Evolutionary conservation across 1,284 basidiomycete species (phyloP).

Genomic region (Boletus mariae): DNA sequence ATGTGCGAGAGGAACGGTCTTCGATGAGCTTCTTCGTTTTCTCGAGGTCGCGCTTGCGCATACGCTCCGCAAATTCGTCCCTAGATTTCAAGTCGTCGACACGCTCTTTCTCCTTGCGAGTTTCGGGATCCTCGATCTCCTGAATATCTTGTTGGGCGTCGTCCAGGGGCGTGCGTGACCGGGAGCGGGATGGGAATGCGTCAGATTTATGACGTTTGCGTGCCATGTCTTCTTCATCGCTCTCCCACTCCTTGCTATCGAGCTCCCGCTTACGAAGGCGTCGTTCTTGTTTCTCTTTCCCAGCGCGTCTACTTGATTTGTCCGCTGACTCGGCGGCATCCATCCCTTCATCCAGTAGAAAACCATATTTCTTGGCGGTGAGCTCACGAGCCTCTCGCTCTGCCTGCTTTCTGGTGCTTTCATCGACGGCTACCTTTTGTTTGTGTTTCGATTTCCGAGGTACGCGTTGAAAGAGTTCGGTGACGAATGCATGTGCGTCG

Average conservation of each 20-base stretch:
- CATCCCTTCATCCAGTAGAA: constrained; percentile 67
- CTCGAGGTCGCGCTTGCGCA: constrained; percentile 81
- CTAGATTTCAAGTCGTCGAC: constrained; percentile 80
- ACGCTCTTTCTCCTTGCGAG: constrained; percentile 70
- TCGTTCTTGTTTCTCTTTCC: constrained; percentile 56
- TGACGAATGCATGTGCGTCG: constrained; percentile 77
- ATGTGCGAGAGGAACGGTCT: constrained; percentile 77
- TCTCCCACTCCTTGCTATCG: constrained; percentile 79
- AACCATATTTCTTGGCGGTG: constrained; percentile 72
- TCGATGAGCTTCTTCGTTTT: constrained; percentile 90
- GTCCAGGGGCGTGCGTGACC: constrained; percentile 27
- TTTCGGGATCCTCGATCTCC: constrained; percentile 69
- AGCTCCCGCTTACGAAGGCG: constrained; percentile 78
- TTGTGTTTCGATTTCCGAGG: constrained; percentile 75
- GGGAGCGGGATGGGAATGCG: constrained; percentile 29
- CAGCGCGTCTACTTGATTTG: constrained; percentile 44
- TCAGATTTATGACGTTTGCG: constrained; percentile 61
- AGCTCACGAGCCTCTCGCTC: constrained; percentile 71
- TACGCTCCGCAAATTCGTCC: constrained; percentile 90
- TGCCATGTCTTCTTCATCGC: constrained; percentile 79
- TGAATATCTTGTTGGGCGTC: constrained; percentile 33
- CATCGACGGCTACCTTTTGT: constrained; percentile 42
- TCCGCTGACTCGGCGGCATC: constrained; percentile 47
- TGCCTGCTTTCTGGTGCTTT: constrained; percentile 54
- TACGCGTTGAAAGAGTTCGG: constrained; percentile 71